phyloP scores from a whole-genome alignment of 306 rosid species.

The Dalbergia cochinchinensis region DNA sequence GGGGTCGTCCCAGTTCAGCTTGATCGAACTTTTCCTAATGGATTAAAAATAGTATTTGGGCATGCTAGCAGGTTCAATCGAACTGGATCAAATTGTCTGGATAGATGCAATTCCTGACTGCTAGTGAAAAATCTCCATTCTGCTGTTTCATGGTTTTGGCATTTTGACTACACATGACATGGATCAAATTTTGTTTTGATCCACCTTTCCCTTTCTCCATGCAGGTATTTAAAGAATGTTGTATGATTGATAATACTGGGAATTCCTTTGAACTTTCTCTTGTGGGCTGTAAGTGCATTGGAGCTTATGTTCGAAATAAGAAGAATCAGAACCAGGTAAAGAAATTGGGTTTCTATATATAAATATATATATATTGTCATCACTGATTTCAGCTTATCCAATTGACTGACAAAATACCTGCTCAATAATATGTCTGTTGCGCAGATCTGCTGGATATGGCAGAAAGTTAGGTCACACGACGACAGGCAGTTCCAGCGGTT shows the following conservation, averaged over 20 bases:
- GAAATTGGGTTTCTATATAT: constrained; percentile 19
- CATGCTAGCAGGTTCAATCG: neutral
- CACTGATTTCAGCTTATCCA: constrained; percentile 15
- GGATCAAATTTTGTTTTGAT: constrained; percentile 17
- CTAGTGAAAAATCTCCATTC: neutral
- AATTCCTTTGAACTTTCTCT: constrained; percentile 87
- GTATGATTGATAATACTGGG: constrained; percentile 63
- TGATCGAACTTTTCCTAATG: neutral
- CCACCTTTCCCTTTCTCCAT: neutral
- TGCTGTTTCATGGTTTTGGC: neutral
- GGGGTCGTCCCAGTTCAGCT: neutral
- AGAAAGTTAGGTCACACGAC: constrained; percentile 60
- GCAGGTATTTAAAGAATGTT: constrained; percentile 82
- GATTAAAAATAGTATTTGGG: neutral
- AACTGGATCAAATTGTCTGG: neutral
- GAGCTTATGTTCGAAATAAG: constrained; percentile 93
- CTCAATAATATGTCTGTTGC: constrained; percentile 42
- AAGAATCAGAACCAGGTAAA: constrained; percentile 95
- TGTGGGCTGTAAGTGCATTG: constrained; percentile 89
- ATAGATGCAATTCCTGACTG: constrained; percentile 16
- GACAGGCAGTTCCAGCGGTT: constrained; percentile 72
- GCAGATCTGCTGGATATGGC: constrained; percentile 95
- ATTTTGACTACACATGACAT: constrained; percentile 4
- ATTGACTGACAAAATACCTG: constrained; percentile 32
- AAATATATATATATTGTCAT: neutral